phyloP scores from a whole-genome alignment of 2,329 filamentous ascomycete genomes.

The Colletotrichum musicola region DNA sequence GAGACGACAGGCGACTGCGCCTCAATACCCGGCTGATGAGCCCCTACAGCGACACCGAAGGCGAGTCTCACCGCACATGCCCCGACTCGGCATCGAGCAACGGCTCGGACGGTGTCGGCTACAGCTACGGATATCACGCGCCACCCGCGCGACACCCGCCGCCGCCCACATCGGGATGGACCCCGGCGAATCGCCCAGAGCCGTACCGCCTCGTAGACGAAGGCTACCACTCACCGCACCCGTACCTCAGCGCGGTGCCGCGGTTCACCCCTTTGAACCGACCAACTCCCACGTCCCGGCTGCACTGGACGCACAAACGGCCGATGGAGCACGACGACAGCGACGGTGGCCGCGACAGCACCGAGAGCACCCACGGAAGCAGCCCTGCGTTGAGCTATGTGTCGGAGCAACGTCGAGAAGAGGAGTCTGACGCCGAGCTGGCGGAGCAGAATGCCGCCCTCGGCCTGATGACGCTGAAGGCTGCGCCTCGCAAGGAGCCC shows the following conservation, averaged over 20 bases:
- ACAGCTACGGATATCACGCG: slow-evolving; percentile 26
- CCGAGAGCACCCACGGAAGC: slow-evolving; percentile 40
- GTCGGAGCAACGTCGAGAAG: slow-evolving; percentile 23
- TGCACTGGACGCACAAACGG: slow-evolving; percentile 43
- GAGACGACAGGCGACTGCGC: slow-evolving; percentile 46
- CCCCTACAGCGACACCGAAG: slow-evolving; percentile 57
- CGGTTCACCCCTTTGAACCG: slow-evolving; percentile 46
- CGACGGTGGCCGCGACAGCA: slow-evolving; percentile 42
- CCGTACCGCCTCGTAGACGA: slow-evolving; percentile 36
- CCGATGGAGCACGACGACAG: slow-evolving; percentile 46
- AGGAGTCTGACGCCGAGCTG: slow-evolving; percentile 42
- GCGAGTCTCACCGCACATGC: slow-evolving; percentile 48
- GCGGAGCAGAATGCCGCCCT: slow-evolving; percentile 61
- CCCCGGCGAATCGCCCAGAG: slow-evolving; percentile 44
- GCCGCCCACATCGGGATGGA: slow-evolving; percentile 44
- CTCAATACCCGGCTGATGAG: slow-evolving; percentile 44
- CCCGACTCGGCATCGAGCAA: slow-evolving; percentile 42
- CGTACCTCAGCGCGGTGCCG: slow-evolving; percentile 60
- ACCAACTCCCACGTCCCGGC: slow-evolving; percentile 24
- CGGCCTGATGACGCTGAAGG: slow-evolving; percentile 61
- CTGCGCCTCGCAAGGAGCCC: slow-evolving; percentile 31
- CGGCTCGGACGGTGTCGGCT: slow-evolving; percentile 31
- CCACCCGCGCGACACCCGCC: slow-evolving; percentile 9
- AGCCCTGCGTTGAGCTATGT: slow-evolving; percentile 38
- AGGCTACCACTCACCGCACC: slow-evolving; percentile 47